Evolutionary conservation across 2,329 filamentous ascomycete genomes (phyloP), one percentile per base, ranked within the genome.

Genomic region (Helicocarpus griseus): DNA sequence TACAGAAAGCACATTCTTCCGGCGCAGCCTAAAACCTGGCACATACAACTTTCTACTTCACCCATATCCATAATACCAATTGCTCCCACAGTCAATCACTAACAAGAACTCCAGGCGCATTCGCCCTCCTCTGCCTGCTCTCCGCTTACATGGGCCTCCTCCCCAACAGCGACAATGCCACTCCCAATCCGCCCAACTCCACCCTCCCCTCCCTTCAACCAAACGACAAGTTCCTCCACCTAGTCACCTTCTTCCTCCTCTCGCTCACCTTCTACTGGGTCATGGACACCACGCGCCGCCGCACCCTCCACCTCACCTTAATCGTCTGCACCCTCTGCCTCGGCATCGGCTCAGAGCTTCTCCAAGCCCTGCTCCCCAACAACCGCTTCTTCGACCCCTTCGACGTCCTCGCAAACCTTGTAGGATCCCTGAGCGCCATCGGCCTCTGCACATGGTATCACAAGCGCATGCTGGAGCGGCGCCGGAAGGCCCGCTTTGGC

Each of bases 241-340:
- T 87, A 61, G 56, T 89, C 53, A 90, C 87, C 61, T 97, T 98
- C 75, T 95, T 97, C 77, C 66, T 88, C 58, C 79, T 98, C 49
- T 95, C 91, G 14, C 61, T 77, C 40, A 65, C 80, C 60, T 97
- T 97, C 77, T 98, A 98, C 80, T 98, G 93, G 89, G 87, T 96
- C 65, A 73, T 96, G 61, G 93, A 98, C 68, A 94, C 89, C 49
- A 86, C 83, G 56, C 87, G 93, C 56, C 84, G 91, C 48, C 87
- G 91, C 59, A 85, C 83, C 19, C 75, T 95, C 46, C 86, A 98
- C 69, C 73, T 95, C 57, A 95, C 90, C 13, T 73, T 96, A 24
- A 67, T 89, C 21, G 76, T 89, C 54, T 94, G 89, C 72, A 94
- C 90, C 5, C 70, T 85, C 39, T 72, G 73, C 11, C 63, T 77